Evolutionary conservation across 2,329 filamentous ascomycete species (phyloP).

Genomic region (Neofusicoccum kwambonambiense): DNA sequence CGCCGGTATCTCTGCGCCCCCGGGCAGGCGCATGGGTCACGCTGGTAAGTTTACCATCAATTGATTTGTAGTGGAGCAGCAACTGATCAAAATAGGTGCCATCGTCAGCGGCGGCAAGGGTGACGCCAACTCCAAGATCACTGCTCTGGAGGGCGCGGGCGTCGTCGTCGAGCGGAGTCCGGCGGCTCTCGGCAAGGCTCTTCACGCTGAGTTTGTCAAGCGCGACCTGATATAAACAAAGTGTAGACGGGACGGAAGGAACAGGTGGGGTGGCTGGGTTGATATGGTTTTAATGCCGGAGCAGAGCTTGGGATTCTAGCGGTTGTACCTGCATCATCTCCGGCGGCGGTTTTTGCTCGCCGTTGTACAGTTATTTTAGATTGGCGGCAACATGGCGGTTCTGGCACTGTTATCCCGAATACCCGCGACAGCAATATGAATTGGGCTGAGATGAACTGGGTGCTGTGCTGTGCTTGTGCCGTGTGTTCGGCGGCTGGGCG

Average conservation of each 20-base stretch:
- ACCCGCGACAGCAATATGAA: constrained; percentile 1
- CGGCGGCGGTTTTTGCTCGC: constrained; percentile 15
- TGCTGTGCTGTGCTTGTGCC: neutral
- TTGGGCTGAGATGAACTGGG: neutral
- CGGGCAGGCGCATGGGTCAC: constrained; percentile 96
- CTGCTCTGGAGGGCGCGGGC: constrained; percentile 86
- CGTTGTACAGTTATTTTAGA: constrained; percentile 19
- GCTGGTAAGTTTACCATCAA: constrained; percentile 59
- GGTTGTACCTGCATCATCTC: constrained; percentile 18
- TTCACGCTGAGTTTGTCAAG: constrained; percentile 95
- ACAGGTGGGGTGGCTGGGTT: neutral
- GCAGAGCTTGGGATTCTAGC: constrained; percentile 10
- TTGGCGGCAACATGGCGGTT: constrained; percentile 17
- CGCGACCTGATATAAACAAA: constrained; percentile 77
- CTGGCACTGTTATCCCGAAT: constrained; percentile 12
- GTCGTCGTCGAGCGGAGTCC: constrained; percentile 96
- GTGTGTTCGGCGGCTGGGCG: neutral
- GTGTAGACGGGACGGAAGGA: constrained; percentile 15
- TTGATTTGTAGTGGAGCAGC: neutral
- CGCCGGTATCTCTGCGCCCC: constrained; percentile 94
- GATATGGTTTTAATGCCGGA: constrained; percentile 9
- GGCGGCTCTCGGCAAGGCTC: constrained; percentile 84
- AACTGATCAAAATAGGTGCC: constrained; percentile 51
- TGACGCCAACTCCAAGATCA: constrained; percentile 97
- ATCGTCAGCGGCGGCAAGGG: constrained; percentile 98